Evolutionary conservation across 148 eudicot species (phyloP).

Genomic region (Rhododendron ovatum): DNA sequence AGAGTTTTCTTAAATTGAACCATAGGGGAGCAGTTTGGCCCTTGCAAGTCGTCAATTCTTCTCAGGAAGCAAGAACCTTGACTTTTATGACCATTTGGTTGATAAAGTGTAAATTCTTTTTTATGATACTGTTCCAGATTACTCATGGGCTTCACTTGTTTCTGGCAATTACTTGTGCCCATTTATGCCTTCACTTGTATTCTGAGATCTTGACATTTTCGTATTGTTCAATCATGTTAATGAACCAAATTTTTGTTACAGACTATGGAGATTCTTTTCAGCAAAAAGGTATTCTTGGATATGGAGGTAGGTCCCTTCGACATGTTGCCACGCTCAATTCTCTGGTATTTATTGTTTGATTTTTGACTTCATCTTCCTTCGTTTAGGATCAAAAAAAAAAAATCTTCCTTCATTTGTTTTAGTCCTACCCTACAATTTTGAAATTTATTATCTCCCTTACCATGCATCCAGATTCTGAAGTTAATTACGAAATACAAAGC

Average conservation of each 20-base stretch:
- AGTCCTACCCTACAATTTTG: background rate
- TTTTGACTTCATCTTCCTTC: slow-evolving; percentile 8
- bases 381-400: background rate
- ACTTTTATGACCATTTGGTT: background rate
- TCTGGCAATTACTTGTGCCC: background rate
- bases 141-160: background rate
- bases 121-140: background rate
- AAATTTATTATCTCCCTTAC: background rate
- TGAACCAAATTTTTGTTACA: slow-evolving; percentile 33
- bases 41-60: background rate
- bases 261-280: slow-evolving; percentile 93
- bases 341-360: background rate
- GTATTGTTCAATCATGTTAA: slow-evolving; percentile 8
- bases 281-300: slow-evolving; percentile 64
- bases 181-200: background rate
- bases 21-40: background rate
- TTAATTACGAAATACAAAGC: background rate
- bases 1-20: background rate
- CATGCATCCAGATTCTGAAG: background rate
- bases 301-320: slow-evolving; percentile 61
- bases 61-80: background rate
- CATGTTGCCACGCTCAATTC: background rate
- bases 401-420: slow-evolving; percentile 8
- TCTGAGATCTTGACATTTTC: background rate
- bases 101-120: background rate